Evolutionary conservation across 208 protist genomes (phyloP).

Genomic region (Herpetomonas tarakana): DNA sequence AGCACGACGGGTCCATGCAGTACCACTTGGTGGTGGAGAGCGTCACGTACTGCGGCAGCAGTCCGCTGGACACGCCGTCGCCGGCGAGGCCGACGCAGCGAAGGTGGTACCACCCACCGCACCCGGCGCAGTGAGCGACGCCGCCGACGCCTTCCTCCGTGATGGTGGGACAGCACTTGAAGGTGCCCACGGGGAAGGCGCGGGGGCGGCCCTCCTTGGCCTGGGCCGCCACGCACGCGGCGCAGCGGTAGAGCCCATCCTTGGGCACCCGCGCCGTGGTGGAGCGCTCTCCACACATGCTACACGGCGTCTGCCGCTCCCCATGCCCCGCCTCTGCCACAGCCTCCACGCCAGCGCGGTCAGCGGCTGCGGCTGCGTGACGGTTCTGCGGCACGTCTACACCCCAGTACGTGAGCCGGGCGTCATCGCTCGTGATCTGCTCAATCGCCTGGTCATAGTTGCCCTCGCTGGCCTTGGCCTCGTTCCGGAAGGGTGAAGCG

Average conservation of each 20-base stretch:
- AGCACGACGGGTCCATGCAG: slow-evolving; percentile 73
- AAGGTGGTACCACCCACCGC: slow-evolving; percentile 75
- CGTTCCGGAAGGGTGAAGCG: slow-evolving; percentile 68
- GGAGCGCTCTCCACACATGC: slow-evolving; percentile 29
- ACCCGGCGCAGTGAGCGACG: slow-evolving; percentile 69
- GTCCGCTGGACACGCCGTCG: background rate
- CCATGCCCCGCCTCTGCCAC: background rate
- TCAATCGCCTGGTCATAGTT: slow-evolving; percentile 52
- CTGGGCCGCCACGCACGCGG: slow-evolving; percentile 33
- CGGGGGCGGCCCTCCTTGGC: slow-evolving; percentile 7
- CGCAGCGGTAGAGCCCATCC: slow-evolving; percentile 70
- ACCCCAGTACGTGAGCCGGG: background rate
- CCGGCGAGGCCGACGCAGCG: slow-evolving; percentile 63
- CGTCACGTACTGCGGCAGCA: slow-evolving; percentile 55
- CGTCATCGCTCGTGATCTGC: slow-evolving; percentile 22
- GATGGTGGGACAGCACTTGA: slow-evolving; percentile 81
- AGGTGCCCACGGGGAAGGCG: slow-evolving; percentile 62
- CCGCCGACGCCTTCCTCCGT: slow-evolving; percentile 52
- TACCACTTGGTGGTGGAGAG: slow-evolving; percentile 85
- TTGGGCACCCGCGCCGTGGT: slow-evolving; percentile 37
- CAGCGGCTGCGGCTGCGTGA: background rate
- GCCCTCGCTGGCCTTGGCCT: slow-evolving; percentile 40
- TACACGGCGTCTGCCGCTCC: slow-evolving; percentile 26
- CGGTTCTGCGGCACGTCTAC: background rate
- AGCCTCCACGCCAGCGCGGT: slow-evolving; percentile 2